Base-by-base conservation (phyloP, 768 basidiomycete species). In the Termitomyces sp. region DNA sequence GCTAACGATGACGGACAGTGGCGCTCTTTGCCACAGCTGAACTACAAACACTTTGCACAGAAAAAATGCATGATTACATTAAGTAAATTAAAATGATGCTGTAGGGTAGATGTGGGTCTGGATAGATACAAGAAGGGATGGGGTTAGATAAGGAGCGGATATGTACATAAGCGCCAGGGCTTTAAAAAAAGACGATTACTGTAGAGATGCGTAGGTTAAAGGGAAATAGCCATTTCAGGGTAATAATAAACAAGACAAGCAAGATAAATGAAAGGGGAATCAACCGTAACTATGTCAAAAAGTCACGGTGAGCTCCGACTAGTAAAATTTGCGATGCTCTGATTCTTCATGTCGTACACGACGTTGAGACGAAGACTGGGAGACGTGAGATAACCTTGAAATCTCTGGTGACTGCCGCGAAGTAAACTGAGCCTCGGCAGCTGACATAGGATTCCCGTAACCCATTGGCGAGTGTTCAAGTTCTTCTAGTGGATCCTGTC, bases 291-390 rank as follows among this genome's bases (percentile, higher is more conserved):
- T 66, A 75, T 63, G 68, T 63, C 49, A 57, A 68, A 41, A 66
- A 61, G 64, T 64, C 69, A 69, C 66, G 64, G 56, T 58, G 61
- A 60, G 58, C 56, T 46, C 55, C 55, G 49, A 52, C 58, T 59
- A 60, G 66, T 74, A 65, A 79, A 79, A 84, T 68, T 79, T 80
- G 65, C 75, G 77, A 61, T 74, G 71, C 65, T 81, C 81, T 47
- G 51, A 69, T 49, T 75, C 74, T 60, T 77, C 78, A 54, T 68
- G 69, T 64, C 73, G 71, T 53, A 62, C 63, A 62, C 80, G 83
- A 63, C 80, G 79, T 64, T 80, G 72, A 8, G 78, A 69, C 39
- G 74, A 70, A 56, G 70, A 50, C 56, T 76, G 76, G 4, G 69
- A 66, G 50, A 61, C 63, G 63, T 70, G 68, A 31, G 69, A 43